Percentiles rank a stretch among this genome's conserved stretches.
phyloP scores from a whole-genome alignment of 257 asterid species.

The Salvia hispanica region DNA sequence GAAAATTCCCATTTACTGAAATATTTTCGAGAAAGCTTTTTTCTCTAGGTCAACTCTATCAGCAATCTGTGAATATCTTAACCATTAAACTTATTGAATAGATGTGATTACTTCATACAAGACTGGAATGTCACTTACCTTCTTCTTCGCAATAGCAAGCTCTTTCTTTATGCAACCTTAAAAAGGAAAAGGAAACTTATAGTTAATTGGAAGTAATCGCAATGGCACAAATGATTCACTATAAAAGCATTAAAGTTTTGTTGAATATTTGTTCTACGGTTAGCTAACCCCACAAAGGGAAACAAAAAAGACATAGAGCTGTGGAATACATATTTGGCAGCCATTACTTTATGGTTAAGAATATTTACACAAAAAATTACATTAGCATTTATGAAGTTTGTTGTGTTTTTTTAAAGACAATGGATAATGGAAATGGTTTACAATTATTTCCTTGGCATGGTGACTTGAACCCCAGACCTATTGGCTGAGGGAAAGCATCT shows the following conservation, averaged over 20 bases:
- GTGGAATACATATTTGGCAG: background rate
- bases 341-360: background rate
- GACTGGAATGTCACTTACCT: constrained; percentile 45
- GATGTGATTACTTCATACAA: constrained; percentile 24
- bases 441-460: too few species aligned
- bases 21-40: constrained; percentile 64
- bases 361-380: constrained; percentile 11
- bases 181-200: constrained; percentile 23
- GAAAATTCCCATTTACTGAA: constrained; percentile 40
- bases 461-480: too few species aligned
- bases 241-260: constrained; percentile 4
- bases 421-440: too few species aligned
- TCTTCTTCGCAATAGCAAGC: constrained; percentile 69
- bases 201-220: constrained; percentile 15
- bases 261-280: constrained; percentile 12
- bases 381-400: background rate
- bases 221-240: background rate
- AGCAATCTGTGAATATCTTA: constrained; percentile 54
- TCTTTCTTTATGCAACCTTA: constrained; percentile 71
- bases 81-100: constrained; percentile 21
- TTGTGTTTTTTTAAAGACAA: too few species aligned
- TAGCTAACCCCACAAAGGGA: constrained; percentile 15
- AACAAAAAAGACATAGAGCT: constrained; percentile 16
- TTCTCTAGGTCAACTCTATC: constrained; percentile 62
- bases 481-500: too few species aligned